Percentiles rank a stretch among this genome's conserved stretches.
These are phyloP conservation scores for Hypomontagnella submonticulosa DNA, from an alignment of 495 filamentous ascomycete genomes.

Conservation along the genomic window DNA sequence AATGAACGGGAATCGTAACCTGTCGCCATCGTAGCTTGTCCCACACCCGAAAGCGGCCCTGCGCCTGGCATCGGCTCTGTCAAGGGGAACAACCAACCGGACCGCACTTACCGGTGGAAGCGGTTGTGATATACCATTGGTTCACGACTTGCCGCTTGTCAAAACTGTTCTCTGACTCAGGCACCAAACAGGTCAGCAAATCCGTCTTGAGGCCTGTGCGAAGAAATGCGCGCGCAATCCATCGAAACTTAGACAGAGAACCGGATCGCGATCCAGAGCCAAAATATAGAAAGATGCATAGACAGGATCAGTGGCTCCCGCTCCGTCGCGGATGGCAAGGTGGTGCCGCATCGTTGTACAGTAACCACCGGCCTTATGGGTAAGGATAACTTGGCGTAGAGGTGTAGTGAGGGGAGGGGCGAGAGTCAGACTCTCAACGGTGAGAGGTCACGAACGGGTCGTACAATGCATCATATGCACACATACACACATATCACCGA, in stretches of 20 bases:
- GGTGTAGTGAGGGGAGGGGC: constrained; percentile 38
- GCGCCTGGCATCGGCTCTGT: constrained; percentile 37
- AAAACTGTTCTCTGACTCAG: constrained; percentile 24
- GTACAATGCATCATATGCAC: constrained; percentile 40
- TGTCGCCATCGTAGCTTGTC: constrained; percentile 24
- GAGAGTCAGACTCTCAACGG: constrained; percentile 37
- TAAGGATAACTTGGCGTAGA: constrained; percentile 43
- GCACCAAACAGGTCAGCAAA: constrained; percentile 24
- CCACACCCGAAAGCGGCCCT: constrained; percentile 28
- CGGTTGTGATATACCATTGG: constrained; percentile 25
- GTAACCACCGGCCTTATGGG: constrained; percentile 45
- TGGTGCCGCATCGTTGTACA: constrained; percentile 40
- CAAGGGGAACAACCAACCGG: constrained; percentile 11
- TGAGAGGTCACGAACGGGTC: constrained; percentile 42
- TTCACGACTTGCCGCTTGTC: constrained; percentile 9
- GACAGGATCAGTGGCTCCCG: constrained; percentile 39
- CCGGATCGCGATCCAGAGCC: constrained; percentile 22
- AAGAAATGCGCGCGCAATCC: constrained; percentile 8
- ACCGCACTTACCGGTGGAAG: constrained; percentile 12
- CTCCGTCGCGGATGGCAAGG: constrained; percentile 46
- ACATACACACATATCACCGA: constrained; percentile 37
- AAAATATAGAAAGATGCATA: constrained; percentile 33
- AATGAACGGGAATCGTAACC: constrained; percentile 20
- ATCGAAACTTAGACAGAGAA: constrained; percentile 22
- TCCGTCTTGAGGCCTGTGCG: constrained; percentile 13